Evolutionary conservation across 139 green algal genomes (phyloP), one percentile per base, ranked within the genome.

Genomic region (Chlorella sorokiniana): DNA sequence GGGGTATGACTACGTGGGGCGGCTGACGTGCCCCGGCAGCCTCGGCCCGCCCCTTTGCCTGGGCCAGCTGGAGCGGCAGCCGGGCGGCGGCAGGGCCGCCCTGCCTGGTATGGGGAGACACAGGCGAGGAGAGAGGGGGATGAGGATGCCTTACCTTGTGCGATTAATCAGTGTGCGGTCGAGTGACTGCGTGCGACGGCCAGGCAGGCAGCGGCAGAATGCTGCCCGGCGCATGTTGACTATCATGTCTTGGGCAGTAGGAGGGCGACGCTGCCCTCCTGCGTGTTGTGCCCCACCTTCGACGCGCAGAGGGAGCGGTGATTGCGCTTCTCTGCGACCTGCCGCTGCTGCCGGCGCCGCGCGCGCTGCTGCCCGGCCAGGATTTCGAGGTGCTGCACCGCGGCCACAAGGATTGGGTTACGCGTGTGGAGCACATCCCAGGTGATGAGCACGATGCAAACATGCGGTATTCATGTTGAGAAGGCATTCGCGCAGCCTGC

Each of bases 371-470:
- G 40, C 29, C 56, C 4, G 5, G 93, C 71, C 85, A 90, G 78
- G 90, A 94, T 84, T 93, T 90, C 80, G 86, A 91, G 62, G 90
- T 88, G 62, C 87, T 95, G 42, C 89, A 94, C 80, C 78, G 91
- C 42, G 89, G 93, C n/a, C 93, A 97, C 74, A 84, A 25, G 1
- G 93, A 97, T 81, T 97, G 93, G 93, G 87, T 97, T 40, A 94
- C 90, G 33, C 84, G 91, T 76, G 83, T 95, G 72, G n/a, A 81
- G 40, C 64, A 82, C 31, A 67, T 78, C 45, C 72, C 48, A 31
- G 73, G 73, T 79, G 56, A 29, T 65, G 14, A 65, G 16, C 22
- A 29, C 29, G 22, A 65, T 33, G 56, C n/a, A n/a, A n/a, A n/a
- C n/a, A n/a, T n/a, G n/a, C n/a, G n/a, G n/a, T n/a, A n/a, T n/a